phyloP scores from a whole-genome alignment of 306 rosid species.

The Cicer yamashitae region DNA sequence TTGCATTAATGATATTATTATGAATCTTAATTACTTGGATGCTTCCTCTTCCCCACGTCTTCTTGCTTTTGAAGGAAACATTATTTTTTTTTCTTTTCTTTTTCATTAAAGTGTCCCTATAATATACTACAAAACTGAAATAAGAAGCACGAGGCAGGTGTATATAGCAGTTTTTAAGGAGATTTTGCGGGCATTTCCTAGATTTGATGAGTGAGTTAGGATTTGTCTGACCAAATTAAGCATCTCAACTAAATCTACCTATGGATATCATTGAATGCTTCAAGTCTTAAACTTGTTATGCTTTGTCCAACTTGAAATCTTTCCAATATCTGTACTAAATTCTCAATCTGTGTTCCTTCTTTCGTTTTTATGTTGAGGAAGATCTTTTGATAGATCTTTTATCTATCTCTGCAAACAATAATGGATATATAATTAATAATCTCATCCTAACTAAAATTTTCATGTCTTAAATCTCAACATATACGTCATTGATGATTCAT shows the following conservation, averaged over 20 bases:
- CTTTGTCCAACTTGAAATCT: slow-evolving; percentile 65
- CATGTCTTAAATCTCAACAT: slow-evolving; percentile 49
- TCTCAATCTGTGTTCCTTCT: slow-evolving; percentile 45
- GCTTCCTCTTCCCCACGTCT: slow-evolving; percentile 70
- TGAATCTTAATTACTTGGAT: slow-evolving; percentile 62
- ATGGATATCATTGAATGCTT: slow-evolving; percentile 58
- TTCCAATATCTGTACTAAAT: slow-evolving; percentile 70
- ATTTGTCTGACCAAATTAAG: slow-evolving; percentile 55
- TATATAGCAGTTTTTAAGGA: slow-evolving; percentile 69
- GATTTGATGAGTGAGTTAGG: slow-evolving; percentile 57
- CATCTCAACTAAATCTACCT: slow-evolving; percentile 55
- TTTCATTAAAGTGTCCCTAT: slow-evolving; percentile 15
- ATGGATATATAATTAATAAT: slow-evolving; percentile 39
- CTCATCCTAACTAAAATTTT: slow-evolving; percentile 37
- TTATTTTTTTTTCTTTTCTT: neutral
- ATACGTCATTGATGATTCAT: slow-evolving; percentile 54
- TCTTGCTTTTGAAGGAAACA: slow-evolving; percentile 29
- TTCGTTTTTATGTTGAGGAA: slow-evolving; percentile 46
- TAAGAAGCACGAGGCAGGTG: slow-evolving; percentile 66
- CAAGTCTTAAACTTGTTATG: slow-evolving; percentile 44
- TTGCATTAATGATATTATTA: slow-evolving; percentile 43
- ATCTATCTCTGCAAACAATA: slow-evolving; percentile 30
- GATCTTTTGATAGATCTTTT: slow-evolving; percentile 69
- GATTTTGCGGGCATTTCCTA: slow-evolving; percentile 62
- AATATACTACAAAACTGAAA: slow-evolving; percentile 42